Conservation (phyloP, 1,284 basidiomycete species). For the Sphagnurus paluster region DNA sequence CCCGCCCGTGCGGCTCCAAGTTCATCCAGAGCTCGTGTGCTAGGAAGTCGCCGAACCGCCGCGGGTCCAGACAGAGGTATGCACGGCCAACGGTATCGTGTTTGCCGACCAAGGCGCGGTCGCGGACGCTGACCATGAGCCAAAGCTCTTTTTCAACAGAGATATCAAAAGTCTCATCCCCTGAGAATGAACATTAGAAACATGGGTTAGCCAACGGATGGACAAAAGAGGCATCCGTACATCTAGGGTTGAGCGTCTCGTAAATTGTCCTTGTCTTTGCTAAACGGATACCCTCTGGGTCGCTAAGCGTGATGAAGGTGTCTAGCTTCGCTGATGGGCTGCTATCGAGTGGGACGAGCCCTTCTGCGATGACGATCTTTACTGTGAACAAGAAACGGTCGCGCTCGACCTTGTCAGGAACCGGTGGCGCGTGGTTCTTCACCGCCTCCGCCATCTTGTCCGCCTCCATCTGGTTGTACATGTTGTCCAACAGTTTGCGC, state of each 20-base stretch:
- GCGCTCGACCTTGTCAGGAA: slow-evolving; percentile 66
- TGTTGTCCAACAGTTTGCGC: slow-evolving; percentile 85
- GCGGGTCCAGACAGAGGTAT: slow-evolving; percentile 91
- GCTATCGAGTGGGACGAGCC: slow-evolving; percentile 71
- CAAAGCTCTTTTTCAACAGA: slow-evolving; percentile 88
- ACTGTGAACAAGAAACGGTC: slow-evolving; percentile 88
- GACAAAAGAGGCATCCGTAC: slow-evolving; percentile 45
- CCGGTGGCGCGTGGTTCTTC: slow-evolving; percentile 58
- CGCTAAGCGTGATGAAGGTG: slow-evolving; percentile 93
- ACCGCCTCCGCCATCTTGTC: slow-evolving; percentile 82
- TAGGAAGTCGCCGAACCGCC: slow-evolving; percentile 86
- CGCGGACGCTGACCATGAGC: slow-evolving; percentile 95
- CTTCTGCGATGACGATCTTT: slow-evolving; percentile 91
- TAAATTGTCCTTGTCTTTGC: slow-evolving; percentile 98
- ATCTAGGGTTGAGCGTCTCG: slow-evolving; percentile 86
- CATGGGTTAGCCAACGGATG: not conserved
- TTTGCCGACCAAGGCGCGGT: slow-evolving; percentile 86
- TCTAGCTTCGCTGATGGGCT: slow-evolving; percentile 75
- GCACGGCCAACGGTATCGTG: slow-evolving; percentile 91
- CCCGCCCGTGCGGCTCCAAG: slow-evolving; percentile 84
- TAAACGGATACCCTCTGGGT: slow-evolving; percentile 86
- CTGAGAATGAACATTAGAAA: slow-evolving; percentile 36
- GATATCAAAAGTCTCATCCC: slow-evolving; percentile 97
- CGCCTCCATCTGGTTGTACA: slow-evolving; percentile 91
- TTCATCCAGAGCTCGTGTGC: slow-evolving; percentile 93